A percentile compares a stretch with the other conserved stretches of the same genome.
phyloP scores from a whole-genome alignment of 2,329 filamentous ascomycete species.

The Nannizzia gypsea region DNA sequence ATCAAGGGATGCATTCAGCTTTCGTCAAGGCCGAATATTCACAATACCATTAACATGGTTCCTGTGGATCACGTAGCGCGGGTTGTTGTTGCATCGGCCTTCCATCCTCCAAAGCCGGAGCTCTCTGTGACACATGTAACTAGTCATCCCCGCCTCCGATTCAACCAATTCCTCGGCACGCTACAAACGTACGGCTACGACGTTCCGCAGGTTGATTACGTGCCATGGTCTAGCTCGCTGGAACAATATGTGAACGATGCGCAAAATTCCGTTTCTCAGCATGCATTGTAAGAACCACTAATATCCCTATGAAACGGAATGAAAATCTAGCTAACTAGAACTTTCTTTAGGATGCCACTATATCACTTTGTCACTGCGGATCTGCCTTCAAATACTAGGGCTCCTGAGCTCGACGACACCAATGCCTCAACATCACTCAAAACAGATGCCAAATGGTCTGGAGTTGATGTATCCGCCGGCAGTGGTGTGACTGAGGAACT shows the following conservation, averaged over 20 bases:
- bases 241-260: constrained; percentile 55
- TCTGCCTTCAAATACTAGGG: constrained; percentile 56
- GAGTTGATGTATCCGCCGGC: constrained; percentile 41
- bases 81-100: constrained; percentile 62
- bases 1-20: constrained; percentile 81
- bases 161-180: constrained; percentile 63
- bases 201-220: constrained; percentile 55
- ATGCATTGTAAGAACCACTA: constrained; percentile 17
- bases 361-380: constrained; percentile 62
- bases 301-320: neutral
- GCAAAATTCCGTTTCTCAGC: constrained; percentile 57
- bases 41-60: constrained; percentile 80
- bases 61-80: constrained; percentile 73
- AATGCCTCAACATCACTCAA: constrained; percentile 56
- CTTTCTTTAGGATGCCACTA: constrained; percentile 45
- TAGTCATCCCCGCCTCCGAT: constrained; percentile 61
- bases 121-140: constrained; percentile 65
- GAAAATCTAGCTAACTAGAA: constrained; percentile 16
- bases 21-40: constrained; percentile 57
- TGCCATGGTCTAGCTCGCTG: constrained; percentile 55
- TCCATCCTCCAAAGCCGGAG: constrained; percentile 48
- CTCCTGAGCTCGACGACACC: constrained; percentile 61
- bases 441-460: constrained; percentile 47
- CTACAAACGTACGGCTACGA: constrained; percentile 63
- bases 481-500: constrained; percentile 45